Percentiles rank a stretch among this genome's conserved stretches.
phyloP scores from a whole-genome alignment of 371 early-diverging fungal genomes.

The Conidiobolus incongruus region DNA sequence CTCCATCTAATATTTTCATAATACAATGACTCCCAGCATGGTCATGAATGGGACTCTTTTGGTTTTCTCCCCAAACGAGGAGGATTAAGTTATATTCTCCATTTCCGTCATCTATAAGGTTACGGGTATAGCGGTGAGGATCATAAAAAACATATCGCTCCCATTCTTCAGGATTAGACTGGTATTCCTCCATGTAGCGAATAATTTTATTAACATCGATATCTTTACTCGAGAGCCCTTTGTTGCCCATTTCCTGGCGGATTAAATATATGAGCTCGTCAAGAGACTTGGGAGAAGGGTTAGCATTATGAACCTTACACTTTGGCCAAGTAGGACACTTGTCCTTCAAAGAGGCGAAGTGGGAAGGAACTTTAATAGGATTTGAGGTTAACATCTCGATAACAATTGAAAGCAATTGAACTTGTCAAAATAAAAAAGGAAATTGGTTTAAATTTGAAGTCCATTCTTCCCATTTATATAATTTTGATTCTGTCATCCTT shows the following conservation, averaged over 20 bases:
- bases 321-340: background rate
- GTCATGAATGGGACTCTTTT: slow-evolving; percentile 69
- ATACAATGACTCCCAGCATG: slow-evolving; percentile 86
- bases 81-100: slow-evolving; percentile 78
- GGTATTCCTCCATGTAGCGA: slow-evolving; percentile 33
- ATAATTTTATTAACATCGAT: slow-evolving; percentile 32
- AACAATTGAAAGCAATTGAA: no score
- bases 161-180: slow-evolving; percentile 48
- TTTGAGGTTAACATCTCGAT: no score
- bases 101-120: slow-evolving; percentile 79
- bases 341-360: no score
- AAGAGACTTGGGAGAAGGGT: slow-evolving; percentile 12
- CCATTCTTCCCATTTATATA: no score
- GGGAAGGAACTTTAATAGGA: no score
- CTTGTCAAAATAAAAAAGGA: no score
- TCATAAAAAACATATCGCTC: slow-evolving; percentile 53
- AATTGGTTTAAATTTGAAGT: no score
- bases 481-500: no score
- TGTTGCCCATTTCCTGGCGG: slow-evolving; percentile 18
- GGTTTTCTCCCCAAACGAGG: no score
- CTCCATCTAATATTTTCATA: slow-evolving; percentile 76
- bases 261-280: slow-evolving; percentile 19
- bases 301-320: background rate
- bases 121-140: slow-evolving; percentile 53
- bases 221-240: slow-evolving; percentile 28